Evolutionary conservation across 2,329 filamentous ascomycete species (phyloP), one percentile per base, ranked within the genome.

Genomic region (Aspergillus calidoustus): DNA sequence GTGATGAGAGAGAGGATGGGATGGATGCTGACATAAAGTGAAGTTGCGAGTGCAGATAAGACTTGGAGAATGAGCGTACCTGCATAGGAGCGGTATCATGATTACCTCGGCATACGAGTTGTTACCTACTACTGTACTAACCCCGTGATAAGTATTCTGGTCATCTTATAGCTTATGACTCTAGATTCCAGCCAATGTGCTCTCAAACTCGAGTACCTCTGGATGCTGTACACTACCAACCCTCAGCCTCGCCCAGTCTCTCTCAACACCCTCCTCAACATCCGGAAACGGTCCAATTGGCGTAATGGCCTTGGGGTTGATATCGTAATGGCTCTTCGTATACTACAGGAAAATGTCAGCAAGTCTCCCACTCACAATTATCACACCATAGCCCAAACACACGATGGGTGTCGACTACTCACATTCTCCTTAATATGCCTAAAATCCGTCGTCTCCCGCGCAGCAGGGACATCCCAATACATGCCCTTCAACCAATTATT

Each of bases 381-480:
- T n/a, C n/a, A n/a, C n/a, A 31, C 11, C 7, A 22, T 7, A 22
- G 3, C 6, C 9, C 23, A 2, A 15, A 38, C 17, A 51, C 2
- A 51, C 15, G 8, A 23, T 17, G 6, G 31, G n/a, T 23, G 17
- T 15, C 11, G 11, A 57, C 62, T 46, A 57, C 62, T 46, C 22
- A 64, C 62, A 46, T 87, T 89, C 71, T 90, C 87, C 74, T 90
- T 90, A 71, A 90, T 90, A 68, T 90, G 87, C 64, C 76, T 82
- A 65, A 90, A 90, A 64, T 90, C 79, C 0, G 87, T 90, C 17
- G 84, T 87, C 66, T 86, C 83, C 60, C 72, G 80, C 63, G 86
- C 87, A 0, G 81, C 85, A 19, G 75, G 68, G 1, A 84, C 79
- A 61, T 84, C 82, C 81, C 83, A 87, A 74, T 88, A 89, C 70